Evolutionary conservation across 2,329 filamentous ascomycete genomes (phyloP).

Genomic region (Apiospora saccharicola): DNA sequence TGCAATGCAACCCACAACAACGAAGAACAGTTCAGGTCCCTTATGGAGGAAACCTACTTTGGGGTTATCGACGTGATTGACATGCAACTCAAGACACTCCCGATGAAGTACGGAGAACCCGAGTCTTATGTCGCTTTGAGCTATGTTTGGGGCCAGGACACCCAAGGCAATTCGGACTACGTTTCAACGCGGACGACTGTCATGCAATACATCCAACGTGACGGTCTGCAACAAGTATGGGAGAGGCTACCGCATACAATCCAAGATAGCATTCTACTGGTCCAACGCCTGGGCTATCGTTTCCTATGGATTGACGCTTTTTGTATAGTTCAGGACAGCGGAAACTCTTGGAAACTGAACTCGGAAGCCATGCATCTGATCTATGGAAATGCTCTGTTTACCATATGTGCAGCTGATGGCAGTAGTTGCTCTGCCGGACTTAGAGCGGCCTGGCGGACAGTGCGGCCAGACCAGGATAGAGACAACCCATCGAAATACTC

Average conservation of each 20-base stretch:
- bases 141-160: too few relatives aligned
- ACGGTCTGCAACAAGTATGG: not conserved
- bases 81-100: too few relatives aligned
- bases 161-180: not conserved
- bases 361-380: constrained; percentile 30
- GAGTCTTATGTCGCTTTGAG: too few relatives aligned
- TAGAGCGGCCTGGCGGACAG: too few relatives aligned
- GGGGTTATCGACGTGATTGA: too few relatives aligned
- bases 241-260: not conserved
- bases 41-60: too few relatives aligned
- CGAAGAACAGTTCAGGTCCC: too few relatives aligned
- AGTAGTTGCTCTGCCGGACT: not conserved
- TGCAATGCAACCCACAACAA: too few relatives aligned
- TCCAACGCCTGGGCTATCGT: not conserved
- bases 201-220: not conserved
- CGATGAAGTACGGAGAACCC: too few relatives aligned
- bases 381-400: constrained; percentile 28
- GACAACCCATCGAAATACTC: too few relatives aligned
- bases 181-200: not conserved
- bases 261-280: not conserved
- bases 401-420: constrained; percentile 28
- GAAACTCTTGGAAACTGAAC: constrained; percentile 29
- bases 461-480: too few relatives aligned
- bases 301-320: constrained; percentile 34
- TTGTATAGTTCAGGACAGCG: constrained; percentile 34